Evolutionary conservation across 2,329 filamentous ascomycete species (phyloP), one percentile per base, ranked within the genome.

Genomic region (Exophiala spinifera): DNA sequence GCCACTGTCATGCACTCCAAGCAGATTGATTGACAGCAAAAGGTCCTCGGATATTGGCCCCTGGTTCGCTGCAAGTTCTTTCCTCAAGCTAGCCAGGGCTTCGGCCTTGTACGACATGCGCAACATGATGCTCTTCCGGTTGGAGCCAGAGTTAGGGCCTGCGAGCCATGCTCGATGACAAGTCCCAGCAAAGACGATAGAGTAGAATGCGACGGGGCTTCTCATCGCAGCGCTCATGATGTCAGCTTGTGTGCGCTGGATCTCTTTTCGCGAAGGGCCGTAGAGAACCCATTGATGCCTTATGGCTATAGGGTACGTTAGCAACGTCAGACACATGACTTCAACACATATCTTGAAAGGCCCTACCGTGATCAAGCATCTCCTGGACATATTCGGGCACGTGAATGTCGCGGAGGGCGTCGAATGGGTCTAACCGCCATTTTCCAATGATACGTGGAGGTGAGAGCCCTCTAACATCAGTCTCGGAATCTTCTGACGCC

Each of bases 321-420:
- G 42, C 19, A n/a, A 21, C 4, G 11, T 25, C 23, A 21, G 7
- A 15, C 10, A 44, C 10, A 23, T 14, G 13, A 44, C 13, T 4
- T 28, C n/a, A n/a, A 21, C 7, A 23, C 21, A 21, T 42, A 8
- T 21, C 4, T 11, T 13, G 19, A n/a, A 21, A 28, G 20, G 10
- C 11, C 42, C n/a, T 44, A 44, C 42, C 42, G 13, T 44, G 42
- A 44, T 44, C 42, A n/a, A 44, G 42, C 42, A 44, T 44, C 15
- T 44, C 42, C 21, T 44, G 42, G 42, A 44, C 42, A 25, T 23
- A 44, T 4, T 23, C 42, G 11, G 42, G 42, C 11, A 44, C 20
- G 28, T 44, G 42, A 15, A 14, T 21, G 42, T 25, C 23, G 19
- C 23, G 42, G 19, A 44, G 42, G 2, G 42, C 20, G 21, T 44